These are phyloP conservation scores for Monosporascus sp. DNA, from an alignment of 2,329 filamentous ascomycete species.

Conservation along the genomic window DNA sequence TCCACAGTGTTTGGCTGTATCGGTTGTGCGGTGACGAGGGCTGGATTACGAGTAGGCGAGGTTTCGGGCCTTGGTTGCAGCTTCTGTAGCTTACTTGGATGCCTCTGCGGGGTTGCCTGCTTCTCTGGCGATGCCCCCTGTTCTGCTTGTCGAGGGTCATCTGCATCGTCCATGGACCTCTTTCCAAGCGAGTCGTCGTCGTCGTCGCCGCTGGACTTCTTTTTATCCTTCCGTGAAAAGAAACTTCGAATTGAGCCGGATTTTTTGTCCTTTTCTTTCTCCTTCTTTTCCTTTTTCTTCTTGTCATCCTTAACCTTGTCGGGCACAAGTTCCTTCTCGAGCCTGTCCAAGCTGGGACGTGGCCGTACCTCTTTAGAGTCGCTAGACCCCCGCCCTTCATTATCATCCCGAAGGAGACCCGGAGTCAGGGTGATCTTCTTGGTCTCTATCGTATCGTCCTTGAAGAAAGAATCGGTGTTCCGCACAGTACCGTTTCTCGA, in stretches of 20 bases:
- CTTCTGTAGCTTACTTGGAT: conserved; percentile 67
- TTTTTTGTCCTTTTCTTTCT: conserved; percentile 40
- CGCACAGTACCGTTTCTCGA: conserved; percentile 82
- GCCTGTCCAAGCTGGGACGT: conserved; percentile 63
- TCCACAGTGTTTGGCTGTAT: conserved; percentile 45
- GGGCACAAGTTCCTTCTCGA: conserved; percentile 44
- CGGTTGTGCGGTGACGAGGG: conserved; percentile 19
- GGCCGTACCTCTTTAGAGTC: conserved; percentile 42
- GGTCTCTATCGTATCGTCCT: conserved; percentile 89
- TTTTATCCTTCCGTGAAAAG: conserved; percentile 59
- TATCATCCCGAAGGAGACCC: conserved; percentile 82
- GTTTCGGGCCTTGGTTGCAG: conserved; percentile 47
- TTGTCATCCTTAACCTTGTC: conserved; percentile 55
- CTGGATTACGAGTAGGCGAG: conserved; percentile 38
- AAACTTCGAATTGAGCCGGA: conserved; percentile 47
- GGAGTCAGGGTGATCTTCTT: conserved; percentile 97
- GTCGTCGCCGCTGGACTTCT: conserved; percentile 46
- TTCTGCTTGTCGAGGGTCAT: conserved; percentile 39
- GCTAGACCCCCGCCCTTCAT: conserved; percentile 36
- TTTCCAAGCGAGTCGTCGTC: conserved; percentile 59
- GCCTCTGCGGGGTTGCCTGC: conserved; percentile 41
- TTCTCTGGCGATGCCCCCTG: conserved; percentile 43
- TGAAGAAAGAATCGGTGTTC: conserved; percentile 96
- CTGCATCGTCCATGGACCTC: conserved; percentile 52
- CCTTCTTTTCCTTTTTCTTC: conserved; percentile 59